These are phyloP conservation scores for Tagetes patula DNA, from an alignment of 129 eudicot genomes.

Conservation along the genomic window DNA sequence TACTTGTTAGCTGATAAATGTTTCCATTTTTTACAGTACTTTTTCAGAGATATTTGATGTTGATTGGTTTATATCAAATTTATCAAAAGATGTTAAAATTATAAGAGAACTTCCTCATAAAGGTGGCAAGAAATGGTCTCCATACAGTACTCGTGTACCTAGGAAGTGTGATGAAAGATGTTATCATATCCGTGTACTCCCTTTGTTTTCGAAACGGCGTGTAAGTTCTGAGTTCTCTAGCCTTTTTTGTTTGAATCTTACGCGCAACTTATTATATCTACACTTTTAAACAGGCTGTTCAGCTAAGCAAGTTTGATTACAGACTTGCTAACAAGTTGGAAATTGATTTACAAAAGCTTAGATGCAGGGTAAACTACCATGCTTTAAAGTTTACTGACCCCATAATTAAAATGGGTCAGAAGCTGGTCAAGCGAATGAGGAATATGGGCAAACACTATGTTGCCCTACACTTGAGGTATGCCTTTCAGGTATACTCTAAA, in stretches of 20 bases:
- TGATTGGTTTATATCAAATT: slow-evolving; percentile 83
- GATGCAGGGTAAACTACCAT: slow-evolving; percentile 86
- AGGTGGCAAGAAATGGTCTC: slow-evolving; percentile 63
- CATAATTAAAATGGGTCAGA: slow-evolving; percentile 69
- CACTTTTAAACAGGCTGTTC: slow-evolving; percentile 63
- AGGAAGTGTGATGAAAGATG: slow-evolving; percentile 81
- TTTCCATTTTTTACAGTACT: slow-evolving; percentile 52
- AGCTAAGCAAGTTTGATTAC: slow-evolving; percentile 79
- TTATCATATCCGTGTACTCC: slow-evolving; percentile 69
- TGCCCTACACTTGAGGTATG: slow-evolving; percentile 78
- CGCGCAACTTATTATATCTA: slow-evolving; percentile 2
- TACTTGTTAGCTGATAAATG: slow-evolving; percentile 14
- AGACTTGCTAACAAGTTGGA: slow-evolving; percentile 74
- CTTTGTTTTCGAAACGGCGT: slow-evolving; percentile 66
- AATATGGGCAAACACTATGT: slow-evolving; percentile 59
- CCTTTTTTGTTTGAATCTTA: not conserved
- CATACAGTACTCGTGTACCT: slow-evolving; percentile 81
- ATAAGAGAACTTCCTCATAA: slow-evolving; percentile 74
- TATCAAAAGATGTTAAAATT: slow-evolving; percentile 69
- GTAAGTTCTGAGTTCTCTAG: slow-evolving; percentile 44
- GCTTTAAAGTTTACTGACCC: slow-evolving; percentile 75
- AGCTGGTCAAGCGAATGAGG: slow-evolving; percentile 71
- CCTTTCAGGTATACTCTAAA: not conserved
- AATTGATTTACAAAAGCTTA: slow-evolving; percentile 70
- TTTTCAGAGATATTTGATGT: slow-evolving; percentile 86